Base-by-base conservation (phyloP, 1,139 yeast genomes). In the Scheffersomyces titani region DNA sequence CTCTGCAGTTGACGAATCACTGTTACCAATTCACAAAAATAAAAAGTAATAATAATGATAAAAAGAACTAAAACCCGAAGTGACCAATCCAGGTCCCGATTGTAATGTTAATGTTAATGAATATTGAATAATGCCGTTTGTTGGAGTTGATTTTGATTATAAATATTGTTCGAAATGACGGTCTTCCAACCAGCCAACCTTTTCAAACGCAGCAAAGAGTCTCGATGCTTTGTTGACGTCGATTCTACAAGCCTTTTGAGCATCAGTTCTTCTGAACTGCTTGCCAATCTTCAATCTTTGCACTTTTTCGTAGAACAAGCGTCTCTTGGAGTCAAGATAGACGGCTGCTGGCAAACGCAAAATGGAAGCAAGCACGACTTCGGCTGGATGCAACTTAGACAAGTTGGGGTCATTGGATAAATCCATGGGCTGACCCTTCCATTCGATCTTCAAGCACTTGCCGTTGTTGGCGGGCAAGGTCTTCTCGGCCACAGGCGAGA, bases 361-460 rank as follows among this genome's bases (percentile, higher is more conserved):
- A n/a, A 88, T 88, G 20, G 96, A 89, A 4, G 98, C 98, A 61
- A 94, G 79, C 51, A 84, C 80, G n/a, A 89, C 81, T 74, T 94
- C 99, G 2, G 97, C 97, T 0, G 98, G 97, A 71, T 93, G 98
- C 62, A 94, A 79, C 65, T 87, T 82, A 53, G 77, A 76, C 55
- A 82, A 73, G 63, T 90, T 81, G 24, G 97, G 96, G 72, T 94
- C 98, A 48, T 73, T 68, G 16, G 89, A 80, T 59, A 94, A 81
- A 71, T 91, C 96, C 97, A 94, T 92, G 49, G 98, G 97, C 65
- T 92, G 96, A 11, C 98, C 98, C 76, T 93, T 93, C 99, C 99
- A 94, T 70, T 93, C 98, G 52, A 96, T 90, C 68, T 89, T 89
- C 65, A 94, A 80, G 63, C 92, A 85, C 72, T 88, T 87, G 51